phyloP scores from a whole-genome alignment of 495 filamentous ascomycete genomes.

The Penicillium desertorum region DNA sequence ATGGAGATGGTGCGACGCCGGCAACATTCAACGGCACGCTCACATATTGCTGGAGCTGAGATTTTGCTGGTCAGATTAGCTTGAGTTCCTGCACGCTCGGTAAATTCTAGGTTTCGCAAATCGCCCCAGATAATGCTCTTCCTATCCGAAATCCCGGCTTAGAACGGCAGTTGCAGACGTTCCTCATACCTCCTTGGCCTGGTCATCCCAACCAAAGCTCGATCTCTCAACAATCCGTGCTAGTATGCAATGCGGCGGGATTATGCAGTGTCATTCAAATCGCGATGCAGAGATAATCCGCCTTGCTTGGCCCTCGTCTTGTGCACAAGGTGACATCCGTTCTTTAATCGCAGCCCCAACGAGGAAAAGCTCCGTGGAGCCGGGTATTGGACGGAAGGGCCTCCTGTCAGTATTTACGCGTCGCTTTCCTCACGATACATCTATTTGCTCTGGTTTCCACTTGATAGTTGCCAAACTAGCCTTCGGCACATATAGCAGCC shows the following conservation, averaged over 20 bases:
- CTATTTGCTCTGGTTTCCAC: neutral
- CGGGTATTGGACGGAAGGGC: neutral
- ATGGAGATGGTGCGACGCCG: conserved; percentile 1
- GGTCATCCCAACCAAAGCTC: neutral
- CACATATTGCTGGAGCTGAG: neutral
- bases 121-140: neutral
- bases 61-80: no score
- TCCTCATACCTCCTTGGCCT: neutral
- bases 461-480: neutral
- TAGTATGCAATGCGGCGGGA: neutral
- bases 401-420: neutral
- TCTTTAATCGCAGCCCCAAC: neutral
- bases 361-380: neutral
- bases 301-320: neutral
- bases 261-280: neutral
- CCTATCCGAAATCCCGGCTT: no score
- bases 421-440: neutral
- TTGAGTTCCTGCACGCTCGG: neutral
- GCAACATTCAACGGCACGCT: neutral
- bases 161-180: neutral
- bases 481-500: neutral
- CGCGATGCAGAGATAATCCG: neutral
- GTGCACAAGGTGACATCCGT: neutral
- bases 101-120: neutral
- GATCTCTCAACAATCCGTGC: neutral